phyloP scores from a whole-genome alignment of 805 yeast species.

The Blastobotrys attinorum region DNA sequence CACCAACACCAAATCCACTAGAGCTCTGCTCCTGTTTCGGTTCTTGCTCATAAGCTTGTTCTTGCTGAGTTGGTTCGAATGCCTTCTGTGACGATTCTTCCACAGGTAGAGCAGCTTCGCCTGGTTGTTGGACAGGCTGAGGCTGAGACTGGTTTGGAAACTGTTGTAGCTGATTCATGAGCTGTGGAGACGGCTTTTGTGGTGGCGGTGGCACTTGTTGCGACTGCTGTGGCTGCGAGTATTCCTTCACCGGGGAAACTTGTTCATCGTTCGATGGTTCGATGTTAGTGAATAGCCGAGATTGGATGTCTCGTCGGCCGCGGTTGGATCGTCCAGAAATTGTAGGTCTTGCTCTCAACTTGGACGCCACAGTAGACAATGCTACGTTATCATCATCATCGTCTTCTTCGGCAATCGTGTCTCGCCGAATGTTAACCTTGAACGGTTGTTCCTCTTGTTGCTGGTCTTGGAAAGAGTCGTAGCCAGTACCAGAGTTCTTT shows the following conservation, averaged over 20 bases:
- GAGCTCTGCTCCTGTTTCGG: too few relatives aligned
- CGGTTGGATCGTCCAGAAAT: conserved; percentile 22
- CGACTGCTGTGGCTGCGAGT: conserved; percentile 3
- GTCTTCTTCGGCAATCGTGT: conserved; percentile 20
- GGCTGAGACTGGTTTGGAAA: neutral
- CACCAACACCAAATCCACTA: too few relatives aligned
- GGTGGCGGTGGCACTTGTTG: conserved; percentile 2
- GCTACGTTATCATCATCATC: conserved; percentile 25
- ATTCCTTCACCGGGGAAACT: neutral
- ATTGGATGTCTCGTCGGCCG: conserved; percentile 27
- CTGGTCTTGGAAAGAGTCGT: conserved; percentile 3
- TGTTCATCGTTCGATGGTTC: conserved; percentile 19
- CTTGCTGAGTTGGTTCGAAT: neutral
- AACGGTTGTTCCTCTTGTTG: conserved; percentile 14
- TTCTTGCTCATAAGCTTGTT: too few relatives aligned
- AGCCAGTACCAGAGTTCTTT: neutral
- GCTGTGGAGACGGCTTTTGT: neutral
- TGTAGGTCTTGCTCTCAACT: conserved; percentile 25
- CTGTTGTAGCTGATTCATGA: neutral
- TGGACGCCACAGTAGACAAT: conserved; percentile 24
- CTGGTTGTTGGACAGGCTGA: neutral
- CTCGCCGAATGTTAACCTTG: conserved; percentile 20
- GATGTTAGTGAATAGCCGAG: conserved; percentile 22
- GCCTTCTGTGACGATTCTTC: neutral
- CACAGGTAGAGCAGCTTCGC: neutral